phyloP scores from a whole-genome alignment of 768 basidiomycete genomes.

The Mycena filopes region DNA sequence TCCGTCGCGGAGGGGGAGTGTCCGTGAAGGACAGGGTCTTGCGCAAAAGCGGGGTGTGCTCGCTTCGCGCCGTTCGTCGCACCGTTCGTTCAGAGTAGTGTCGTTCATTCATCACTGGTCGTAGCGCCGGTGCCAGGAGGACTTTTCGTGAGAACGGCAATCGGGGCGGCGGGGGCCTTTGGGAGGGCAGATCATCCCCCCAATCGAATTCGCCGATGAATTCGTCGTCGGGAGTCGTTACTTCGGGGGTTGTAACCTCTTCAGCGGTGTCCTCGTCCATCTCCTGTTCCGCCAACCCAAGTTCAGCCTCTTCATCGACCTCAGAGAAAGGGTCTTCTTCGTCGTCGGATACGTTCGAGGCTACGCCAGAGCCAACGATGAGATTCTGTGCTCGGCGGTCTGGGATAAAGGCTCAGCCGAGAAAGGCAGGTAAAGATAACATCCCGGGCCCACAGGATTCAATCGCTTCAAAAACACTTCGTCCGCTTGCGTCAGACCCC shows the following conservation, averaged over 20 bases:
- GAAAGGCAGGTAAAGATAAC: constrained; percentile 5
- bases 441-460: constrained; percentile 65
- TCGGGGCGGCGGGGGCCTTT: constrained; percentile 12
- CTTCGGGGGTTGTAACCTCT: background rate
- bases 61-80: constrained; percentile 2
- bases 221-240: constrained; percentile 13
- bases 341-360: constrained; percentile 56
- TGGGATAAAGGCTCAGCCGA: constrained; percentile 39
- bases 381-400: constrained; percentile 79
- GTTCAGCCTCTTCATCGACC: constrained; percentile 52
- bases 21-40: constrained; percentile 33
- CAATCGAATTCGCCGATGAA: constrained; percentile 30
- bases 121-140: background rate
- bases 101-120: constrained; percentile 5
- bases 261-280: constrained; percentile 25
- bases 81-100: constrained; percentile 1
- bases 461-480: constrained; percentile 66
- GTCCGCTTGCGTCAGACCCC: constrained; percentile 59
- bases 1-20: constrained; percentile 23
- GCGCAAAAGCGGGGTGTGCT: constrained; percentile 19
- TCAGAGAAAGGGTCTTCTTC: constrained; percentile 52
- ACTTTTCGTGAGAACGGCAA: constrained; percentile 32
- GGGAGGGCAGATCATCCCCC: constrained; percentile 23
- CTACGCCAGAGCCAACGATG: constrained; percentile 66
- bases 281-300: constrained; percentile 40